A percentile compares a stretch with the other conserved stretches of the same genome.
These are phyloP conservation scores for Penicillium flavigenum DNA, from an alignment of 495 filamentous ascomycete species.

Conservation along the genomic window DNA sequence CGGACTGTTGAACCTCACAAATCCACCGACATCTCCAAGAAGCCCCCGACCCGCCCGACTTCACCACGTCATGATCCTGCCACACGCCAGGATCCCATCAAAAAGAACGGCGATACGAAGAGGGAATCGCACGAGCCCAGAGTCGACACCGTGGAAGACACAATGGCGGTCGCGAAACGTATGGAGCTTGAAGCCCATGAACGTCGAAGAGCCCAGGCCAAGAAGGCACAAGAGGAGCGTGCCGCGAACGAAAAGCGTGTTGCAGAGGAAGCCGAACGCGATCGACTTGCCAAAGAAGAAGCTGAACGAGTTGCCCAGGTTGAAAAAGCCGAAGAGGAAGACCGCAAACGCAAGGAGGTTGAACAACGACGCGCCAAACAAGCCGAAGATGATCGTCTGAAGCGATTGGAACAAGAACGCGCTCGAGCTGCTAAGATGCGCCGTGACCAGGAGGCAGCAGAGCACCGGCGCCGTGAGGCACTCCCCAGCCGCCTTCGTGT, in stretches of 20 bases:
- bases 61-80: constrained; percentile 17
- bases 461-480: constrained; percentile 58
- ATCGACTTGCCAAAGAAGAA: constrained; percentile 42
- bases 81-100: constrained; percentile 24
- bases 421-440: constrained; percentile 47
- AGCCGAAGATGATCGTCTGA: constrained; percentile 55
- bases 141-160: constrained; percentile 30
- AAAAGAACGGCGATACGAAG: constrained; percentile 28
- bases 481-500: constrained; percentile 50
- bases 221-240: constrained; percentile 21
- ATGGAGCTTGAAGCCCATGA: constrained; percentile 43
- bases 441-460: constrained; percentile 53
- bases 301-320: constrained; percentile 44
- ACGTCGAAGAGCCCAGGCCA: constrained; percentile 35
- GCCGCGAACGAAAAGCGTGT: constrained; percentile 29
- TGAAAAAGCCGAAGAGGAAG: constrained; percentile 53
- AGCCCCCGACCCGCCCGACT: constrained; percentile 13
- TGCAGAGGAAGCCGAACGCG: constrained; percentile 49
- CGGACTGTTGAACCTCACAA: constrained; percentile 18
- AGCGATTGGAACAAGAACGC: constrained; percentile 58
- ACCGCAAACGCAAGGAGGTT: constrained; percentile 51
- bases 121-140: constrained; percentile 32
- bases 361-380: constrained; percentile 53
- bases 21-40: constrained; percentile 19
- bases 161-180: constrained; percentile 30